These are phyloP conservation scores for Tuber microsphaerosporum DNA, from an alignment of 495 filamentous ascomycete genomes.

Conservation along the genomic window DNA sequence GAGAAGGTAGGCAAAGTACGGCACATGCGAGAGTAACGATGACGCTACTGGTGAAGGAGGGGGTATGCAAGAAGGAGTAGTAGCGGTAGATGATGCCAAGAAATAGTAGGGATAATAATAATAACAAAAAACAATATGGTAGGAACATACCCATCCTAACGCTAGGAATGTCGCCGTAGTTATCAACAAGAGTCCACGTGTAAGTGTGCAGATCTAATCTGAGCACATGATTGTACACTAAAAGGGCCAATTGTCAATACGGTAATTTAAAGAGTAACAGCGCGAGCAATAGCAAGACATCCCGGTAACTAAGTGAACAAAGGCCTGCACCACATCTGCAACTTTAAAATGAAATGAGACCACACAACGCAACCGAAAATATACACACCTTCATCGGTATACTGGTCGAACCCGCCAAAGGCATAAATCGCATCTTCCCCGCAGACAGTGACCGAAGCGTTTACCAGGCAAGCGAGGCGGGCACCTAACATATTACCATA, in stretches of 20 bases:
- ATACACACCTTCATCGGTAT: constrained; percentile 75
- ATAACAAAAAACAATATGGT: constrained; percentile 14
- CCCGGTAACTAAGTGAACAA: constrained; percentile 3
- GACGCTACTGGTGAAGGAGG: not conserved
- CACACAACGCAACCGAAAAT: constrained; percentile 2
- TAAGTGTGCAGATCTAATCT: constrained; percentile 74
- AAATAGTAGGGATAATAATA: constrained; percentile 9
- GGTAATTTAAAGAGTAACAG: constrained; percentile 22
- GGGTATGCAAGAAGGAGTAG: not conserved
- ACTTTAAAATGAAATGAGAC: not conserved
- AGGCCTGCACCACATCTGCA: not conserved
- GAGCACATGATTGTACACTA: constrained; percentile 96
- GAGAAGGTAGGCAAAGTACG: not conserved
- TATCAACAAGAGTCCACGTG: constrained; percentile 93
- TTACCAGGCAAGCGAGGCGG: constrained; percentile 87
- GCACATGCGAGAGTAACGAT: not conserved
- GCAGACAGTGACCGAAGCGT: constrained; percentile 95
- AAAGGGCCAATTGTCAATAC: not conserved
- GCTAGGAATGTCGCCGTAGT: constrained; percentile 96
- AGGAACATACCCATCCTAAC: constrained; percentile 80
- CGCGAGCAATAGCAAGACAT: constrained; percentile 2
- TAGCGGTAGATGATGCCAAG: constrained; percentile 14
- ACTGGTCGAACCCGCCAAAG: constrained; percentile 98
- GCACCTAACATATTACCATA: constrained; percentile 55
- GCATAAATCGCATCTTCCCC: constrained; percentile 94